Evolutionary conservation across 208 protist genomes (phyloP), one percentile per base, ranked within the genome.

Genomic region (Strigomonas galati): DNA sequence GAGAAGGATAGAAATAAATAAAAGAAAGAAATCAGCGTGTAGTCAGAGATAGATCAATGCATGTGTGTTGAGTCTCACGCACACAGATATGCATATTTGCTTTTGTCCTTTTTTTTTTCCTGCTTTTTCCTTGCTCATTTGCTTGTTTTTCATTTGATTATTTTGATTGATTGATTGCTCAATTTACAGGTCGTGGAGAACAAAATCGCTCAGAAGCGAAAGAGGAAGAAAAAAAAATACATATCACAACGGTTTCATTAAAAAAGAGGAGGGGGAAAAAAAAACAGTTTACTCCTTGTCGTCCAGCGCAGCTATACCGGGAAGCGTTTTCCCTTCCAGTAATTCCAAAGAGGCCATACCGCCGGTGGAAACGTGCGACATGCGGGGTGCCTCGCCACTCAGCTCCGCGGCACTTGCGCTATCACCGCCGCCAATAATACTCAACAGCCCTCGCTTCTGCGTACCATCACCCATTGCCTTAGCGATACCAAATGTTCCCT

Each of bases 331-430:
- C 24, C 98, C 99, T 76, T 99, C 98, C 7, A 99, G 90, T 26
- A 99, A 89, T 82, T 99, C 98, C 31, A 99, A 87, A 10, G 94
- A 98, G 12, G 98, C 98, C 74, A 98, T 98, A 54, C 99, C 99
- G 49, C 99, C 99, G 58, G 86, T 88, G 30, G 81, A 97, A 30
- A 99, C 93, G 78, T 99, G 98, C 55, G 83, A 94, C 60, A 99
- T 91, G 74, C 98, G 91, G 28, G 97, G 78, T 27, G 85, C 89
- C 54, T 95, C 75, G 14, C 88, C 85, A 37, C 85, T 91, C 76
- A 98, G 92, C 51, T 93, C 88, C 31, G 87, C 92, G 23, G 87
- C 89, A n/a, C 96, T 98, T 31, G 96, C 98, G 61, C 98, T 99
- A 79, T 99, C 98, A 57, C 98, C 98, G 70, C 98, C 98, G 48